Percentiles rank a stretch among this genome's conserved stretches.
Conservation (phyloP, 495 filamentous ascomycete genomes). For the Cairneyella variabilis region DNA sequence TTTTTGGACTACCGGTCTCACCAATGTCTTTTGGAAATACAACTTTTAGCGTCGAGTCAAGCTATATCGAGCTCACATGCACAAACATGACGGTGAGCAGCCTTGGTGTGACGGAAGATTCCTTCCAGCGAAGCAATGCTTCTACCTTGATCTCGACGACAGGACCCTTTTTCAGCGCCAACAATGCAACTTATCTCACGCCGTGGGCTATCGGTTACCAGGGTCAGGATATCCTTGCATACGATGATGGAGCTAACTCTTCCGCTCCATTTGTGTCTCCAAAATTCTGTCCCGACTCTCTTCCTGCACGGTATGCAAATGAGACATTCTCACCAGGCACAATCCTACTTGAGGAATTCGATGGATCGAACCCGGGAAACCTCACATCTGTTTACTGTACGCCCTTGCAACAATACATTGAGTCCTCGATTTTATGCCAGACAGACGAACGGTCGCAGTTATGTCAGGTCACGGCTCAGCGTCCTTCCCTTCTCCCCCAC, state of each 20-base stretch:
- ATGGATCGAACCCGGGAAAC: conserved; percentile 1
- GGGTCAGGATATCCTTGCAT: conserved; percentile 9
- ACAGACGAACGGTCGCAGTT: neutral
- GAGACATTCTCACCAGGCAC: conserved; percentile 10
- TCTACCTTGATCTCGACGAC: conserved; percentile 8
- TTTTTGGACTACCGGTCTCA: conserved; percentile 18
- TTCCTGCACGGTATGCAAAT: neutral
- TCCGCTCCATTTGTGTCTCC: neutral
- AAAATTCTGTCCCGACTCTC: conserved; percentile 16
- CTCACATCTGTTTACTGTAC: conserved; percentile 16
- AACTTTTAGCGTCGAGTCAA: conserved; percentile 19
- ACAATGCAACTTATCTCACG: neutral
- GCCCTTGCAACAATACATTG: conserved; percentile 16
- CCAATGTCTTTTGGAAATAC: conserved; percentile 15
- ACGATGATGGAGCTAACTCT: neutral
- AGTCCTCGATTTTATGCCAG: conserved; percentile 9
- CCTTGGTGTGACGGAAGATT: neutral
- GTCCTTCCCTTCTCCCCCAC: conserved; percentile 14
- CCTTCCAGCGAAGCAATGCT: neutral
- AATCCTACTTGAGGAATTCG: conserved; percentile 19
- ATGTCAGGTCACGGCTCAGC: conserved; percentile 18
- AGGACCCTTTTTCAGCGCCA: conserved; percentile 13
- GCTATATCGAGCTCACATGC: conserved; percentile 17
- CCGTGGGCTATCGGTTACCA: conserved; percentile 19
- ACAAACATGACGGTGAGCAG: conserved; percentile 4